Evolutionary conservation across 176 grass and related monocot genomes (phyloP), one percentile per base, ranked within the genome.

Genomic region (Guadua angustifolia): DNA sequence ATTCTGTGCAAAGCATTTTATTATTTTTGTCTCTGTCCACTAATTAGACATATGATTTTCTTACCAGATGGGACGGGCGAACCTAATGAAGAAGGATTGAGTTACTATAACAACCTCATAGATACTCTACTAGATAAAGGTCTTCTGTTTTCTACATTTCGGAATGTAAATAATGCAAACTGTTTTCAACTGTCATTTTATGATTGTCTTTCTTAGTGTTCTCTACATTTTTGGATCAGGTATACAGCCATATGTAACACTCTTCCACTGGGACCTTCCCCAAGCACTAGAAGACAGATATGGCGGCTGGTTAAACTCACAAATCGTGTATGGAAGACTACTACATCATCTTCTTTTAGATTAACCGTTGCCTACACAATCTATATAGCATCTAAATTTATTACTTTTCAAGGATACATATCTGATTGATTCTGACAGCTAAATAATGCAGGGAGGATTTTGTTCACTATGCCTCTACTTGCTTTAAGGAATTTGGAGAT

Each of bases 401-500:
- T 74, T 45, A 11, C 6, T 51, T 24, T 18, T 29, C 25, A 80
- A 46, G 21, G 18, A 51, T 44, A 57, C 24, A 58, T 32, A 7
- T 49, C 50, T 60, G 18, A 42, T 66, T 79, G 74, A 83, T 72
- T 43, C 55, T 67, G 75, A 79, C 29, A 51, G 36, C 43, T 68
- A 53, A 71, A 71, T 55, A 63, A 65, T 87, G 72, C 91, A 98
- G 96, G 73, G 73, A 95, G 71, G 96, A 95, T 89, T 98, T 94
- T 22, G 85, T 91, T 85, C 68, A 89, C 66, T 98, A 92, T 65
- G 89, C 96, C 24, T 78, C 81, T 69, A 94, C 93, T 38, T 98
- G 96, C 73, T 98, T 98, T 85, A 83, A 90, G 76, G 87, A 89
- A 74, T 98, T 98, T 56, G 93, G 96, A 77, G 96, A 94, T 52